Base-by-base conservation (phyloP, 768 basidiomycete genomes). In the Trametes cubensis region DNA sequence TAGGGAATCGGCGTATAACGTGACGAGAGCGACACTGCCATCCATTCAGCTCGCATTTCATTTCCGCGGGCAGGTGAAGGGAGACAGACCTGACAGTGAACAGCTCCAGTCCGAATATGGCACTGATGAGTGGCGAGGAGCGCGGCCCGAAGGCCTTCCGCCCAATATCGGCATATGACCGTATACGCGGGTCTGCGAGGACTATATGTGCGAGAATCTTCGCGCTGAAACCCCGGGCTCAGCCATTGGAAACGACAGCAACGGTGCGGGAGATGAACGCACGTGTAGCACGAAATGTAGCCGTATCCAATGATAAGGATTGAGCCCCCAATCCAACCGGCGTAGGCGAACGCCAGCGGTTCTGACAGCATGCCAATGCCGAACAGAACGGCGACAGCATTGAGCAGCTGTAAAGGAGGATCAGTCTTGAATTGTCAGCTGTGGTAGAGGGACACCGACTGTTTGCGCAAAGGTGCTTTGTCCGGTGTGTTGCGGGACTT, bases 361-460 rank as follows among this genome's bases (percentile, higher is more conserved):
- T 93, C 88, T 14, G 92, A 92, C 18, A 95, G 81, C 80, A 96
- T 88, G 4, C 94, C 94, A 64, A 95, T 88, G 6, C 94, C 94
- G 20, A 94, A 79, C 13, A 96, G 77, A 38, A 95, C 90, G 15
- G 92, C 92, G 34, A 88, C 90, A 11, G 88, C 88, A 68, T 95
- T 95, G 75, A 94, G 94, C n/a, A 96, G 75, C 93, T 93, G 49
- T 30, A 15, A 51, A 4, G 10, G 25, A 45, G 11, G 60, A 13
- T 53, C 3, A 47, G 21, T 6, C 10, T 26, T 25, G 23, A 5
- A 17, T 6, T 5, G n/a, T 21, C 17, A 11, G 20, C 3, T 3
- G 18, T 14, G 8, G 30, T 23, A 30, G n/a, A 23, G 8, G 45
- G 15, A 44, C 0, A 66, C 84, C 60, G 65, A 88, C 88, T 49